phyloP scores from a whole-genome alignment of 768 basidiomycete genomes.

The Tylopilus subfusipes region DNA sequence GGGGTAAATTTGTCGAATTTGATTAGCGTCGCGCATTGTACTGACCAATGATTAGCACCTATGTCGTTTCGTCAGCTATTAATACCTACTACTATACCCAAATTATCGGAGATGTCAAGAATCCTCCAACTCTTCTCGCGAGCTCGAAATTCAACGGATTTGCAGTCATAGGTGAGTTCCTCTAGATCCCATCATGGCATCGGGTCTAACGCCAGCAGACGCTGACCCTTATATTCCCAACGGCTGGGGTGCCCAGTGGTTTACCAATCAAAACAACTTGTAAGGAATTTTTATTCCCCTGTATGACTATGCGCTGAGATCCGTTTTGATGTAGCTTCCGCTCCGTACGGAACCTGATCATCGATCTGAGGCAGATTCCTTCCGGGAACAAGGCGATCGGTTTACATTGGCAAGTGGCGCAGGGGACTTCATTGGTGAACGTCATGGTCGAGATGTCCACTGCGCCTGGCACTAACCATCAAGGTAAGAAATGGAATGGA shows the following conservation, averaged over 20 bases:
- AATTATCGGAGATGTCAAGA: slow-evolving; percentile 70
- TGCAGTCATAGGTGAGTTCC: slow-evolving; percentile 63
- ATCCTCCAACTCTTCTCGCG: slow-evolving; percentile 65
- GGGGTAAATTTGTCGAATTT: slow-evolving; percentile 40
- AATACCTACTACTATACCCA: slow-evolving; percentile 74
- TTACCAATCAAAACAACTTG: slow-evolving; percentile 25
- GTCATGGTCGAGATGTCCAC: slow-evolving; percentile 72
- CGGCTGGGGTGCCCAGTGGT: slow-evolving; percentile 36
- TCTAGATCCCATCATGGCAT: not conserved
- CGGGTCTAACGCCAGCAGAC: slow-evolving; percentile 37
- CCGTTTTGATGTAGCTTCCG: slow-evolving; percentile 46
- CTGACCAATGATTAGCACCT: slow-evolving; percentile 43
- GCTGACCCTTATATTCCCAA: slow-evolving; percentile 67
- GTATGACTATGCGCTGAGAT: not conserved
- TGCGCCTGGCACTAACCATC: slow-evolving; percentile 55
- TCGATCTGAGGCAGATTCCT: slow-evolving; percentile 60
- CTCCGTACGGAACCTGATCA: slow-evolving; percentile 69
- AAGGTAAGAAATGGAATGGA: slow-evolving; percentile 43
- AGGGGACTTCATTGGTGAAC: slow-evolving; percentile 71
- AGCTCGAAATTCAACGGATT: slow-evolving; percentile 57
- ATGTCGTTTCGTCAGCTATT: slow-evolving; percentile 63
- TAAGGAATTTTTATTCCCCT: not conserved
- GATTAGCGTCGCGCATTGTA: not conserved
- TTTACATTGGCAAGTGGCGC: slow-evolving; percentile 81
- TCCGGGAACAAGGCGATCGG: slow-evolving; percentile 55